Evolutionary conservation across 2,329 filamentous ascomycete genomes (phyloP).

Genomic region (Beauveria sp.): DNA sequence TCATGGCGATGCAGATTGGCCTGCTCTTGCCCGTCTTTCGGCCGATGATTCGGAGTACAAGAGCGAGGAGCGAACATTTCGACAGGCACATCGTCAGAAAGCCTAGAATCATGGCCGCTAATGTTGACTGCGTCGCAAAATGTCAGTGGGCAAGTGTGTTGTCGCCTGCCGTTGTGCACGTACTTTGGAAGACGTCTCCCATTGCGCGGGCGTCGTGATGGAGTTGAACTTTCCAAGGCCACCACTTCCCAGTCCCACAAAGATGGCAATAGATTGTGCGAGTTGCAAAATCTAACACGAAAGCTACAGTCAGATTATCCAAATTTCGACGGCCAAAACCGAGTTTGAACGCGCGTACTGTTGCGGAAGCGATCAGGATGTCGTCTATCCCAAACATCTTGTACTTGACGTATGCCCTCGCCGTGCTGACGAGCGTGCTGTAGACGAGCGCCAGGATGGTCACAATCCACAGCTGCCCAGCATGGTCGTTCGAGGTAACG

Average conservation of each 20-base stretch:
- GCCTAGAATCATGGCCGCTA: conserved; percentile 9
- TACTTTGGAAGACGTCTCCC: conserved; percentile 9
- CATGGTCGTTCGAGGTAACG: conserved; percentile 13
- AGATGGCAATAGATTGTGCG: conserved; percentile 12
- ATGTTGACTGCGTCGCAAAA: background rate
- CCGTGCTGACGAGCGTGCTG: conserved; percentile 3
- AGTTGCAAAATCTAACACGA: conserved; percentile 7
- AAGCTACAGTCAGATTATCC: background rate
- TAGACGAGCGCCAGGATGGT: conserved; percentile 15
- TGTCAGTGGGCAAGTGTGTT: background rate
- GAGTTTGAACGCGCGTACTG: background rate
- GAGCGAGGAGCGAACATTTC: conserved; percentile 16
- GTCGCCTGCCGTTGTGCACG: background rate
- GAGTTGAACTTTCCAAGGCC: conserved; percentile 14
- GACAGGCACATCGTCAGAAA: conserved; percentile 12
- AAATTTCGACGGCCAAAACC: background rate
- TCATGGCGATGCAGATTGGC: conserved; percentile 11
- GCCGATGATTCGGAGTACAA: conserved; percentile 15
- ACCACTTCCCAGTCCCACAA: conserved; percentile 11
- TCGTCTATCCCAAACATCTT: conserved; percentile 16
- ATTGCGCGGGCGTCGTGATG: conserved; percentile 8
- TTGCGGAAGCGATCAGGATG: conserved; percentile 9
- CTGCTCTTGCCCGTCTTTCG: conserved; percentile 11
- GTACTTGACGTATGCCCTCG: conserved; percentile 14
- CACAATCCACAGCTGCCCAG: conserved; percentile 16